Conservation (phyloP, 2,329 filamentous ascomycete species). For the Pseudogymnoascus sp. region DNA sequence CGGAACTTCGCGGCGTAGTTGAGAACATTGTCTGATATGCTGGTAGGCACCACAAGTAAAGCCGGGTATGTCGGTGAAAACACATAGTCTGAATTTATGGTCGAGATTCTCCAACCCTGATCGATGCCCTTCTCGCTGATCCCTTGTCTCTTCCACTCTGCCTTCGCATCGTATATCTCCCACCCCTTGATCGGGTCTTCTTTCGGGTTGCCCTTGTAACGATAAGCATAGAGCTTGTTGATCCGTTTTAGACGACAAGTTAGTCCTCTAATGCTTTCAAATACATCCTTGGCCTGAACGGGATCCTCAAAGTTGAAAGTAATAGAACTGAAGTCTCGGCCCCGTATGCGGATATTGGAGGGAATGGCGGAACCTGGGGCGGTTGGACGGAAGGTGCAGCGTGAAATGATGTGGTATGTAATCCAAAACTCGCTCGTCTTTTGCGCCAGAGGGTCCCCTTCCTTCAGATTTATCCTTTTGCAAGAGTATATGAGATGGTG, state of each 20-base stretch:
- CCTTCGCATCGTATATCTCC: slow-evolving; percentile 74
- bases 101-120: slow-evolving; percentile 80
- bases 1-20: slow-evolving; percentile 89
- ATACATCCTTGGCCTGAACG: slow-evolving; percentile 69
- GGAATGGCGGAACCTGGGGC: slow-evolving; percentile 60
- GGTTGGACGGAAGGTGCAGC: slow-evolving; percentile 69
- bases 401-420: slow-evolving; percentile 83
- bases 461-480: slow-evolving; percentile 15
- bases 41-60: slow-evolving; percentile 72
- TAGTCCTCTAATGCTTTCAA: slow-evolving; percentile 72
- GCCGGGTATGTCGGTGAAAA: slow-evolving; percentile 92
- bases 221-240: slow-evolving; percentile 87
- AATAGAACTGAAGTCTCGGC: slow-evolving; percentile 89
- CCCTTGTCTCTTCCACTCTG: slow-evolving; percentile 81
- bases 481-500: slow-evolving; percentile 44
- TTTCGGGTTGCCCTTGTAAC: slow-evolving; percentile 64
- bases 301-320: slow-evolving; percentile 80
- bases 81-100: slow-evolving; percentile 80
- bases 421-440: slow-evolving; percentile 75
- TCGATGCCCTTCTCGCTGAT: slow-evolving; percentile 74
- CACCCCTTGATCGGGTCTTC: slow-evolving; percentile 74
- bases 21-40: slow-evolving; percentile 92
- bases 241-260: slow-evolving; percentile 77
- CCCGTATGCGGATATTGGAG: slow-evolving; percentile 78
- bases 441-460: slow-evolving; percentile 31